phyloP scores from a whole-genome alignment of 2,329 filamentous ascomycete species.

The Cladorrhinum sp. region DNA sequence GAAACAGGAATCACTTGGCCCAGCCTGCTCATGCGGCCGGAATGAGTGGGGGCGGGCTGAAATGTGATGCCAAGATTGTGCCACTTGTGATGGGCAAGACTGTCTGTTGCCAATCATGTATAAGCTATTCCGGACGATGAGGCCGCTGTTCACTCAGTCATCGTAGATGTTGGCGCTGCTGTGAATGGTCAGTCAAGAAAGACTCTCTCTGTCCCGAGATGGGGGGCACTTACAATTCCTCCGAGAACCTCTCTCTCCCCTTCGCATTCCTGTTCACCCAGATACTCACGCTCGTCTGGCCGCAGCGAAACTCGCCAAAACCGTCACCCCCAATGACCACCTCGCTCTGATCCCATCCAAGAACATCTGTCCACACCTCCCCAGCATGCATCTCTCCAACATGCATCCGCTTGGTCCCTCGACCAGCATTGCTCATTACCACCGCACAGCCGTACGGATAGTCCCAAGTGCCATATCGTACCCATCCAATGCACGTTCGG shows the following conservation, averaged over 20 bases:
- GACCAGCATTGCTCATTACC: slow-evolving; percentile 53
- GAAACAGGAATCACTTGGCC: too few species aligned
- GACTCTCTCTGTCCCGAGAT: neutral
- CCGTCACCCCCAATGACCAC: slow-evolving; percentile 60
- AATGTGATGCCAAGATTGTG: too few species aligned
- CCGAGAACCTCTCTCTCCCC: slow-evolving; percentile 43
- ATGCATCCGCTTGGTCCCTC: slow-evolving; percentile 57
- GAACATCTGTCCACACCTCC: slow-evolving; percentile 62
- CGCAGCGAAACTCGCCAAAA: slow-evolving; percentile 56
- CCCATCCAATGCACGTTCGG: slow-evolving; percentile 61
- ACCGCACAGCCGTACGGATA: slow-evolving; percentile 51
- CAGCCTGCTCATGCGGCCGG: too few species aligned
- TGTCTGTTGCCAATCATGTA: too few species aligned
- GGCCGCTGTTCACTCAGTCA: neutral
- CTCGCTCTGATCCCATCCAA: slow-evolving; percentile 50
- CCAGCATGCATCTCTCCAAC: slow-evolving; percentile 58
- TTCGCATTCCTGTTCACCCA: slow-evolving; percentile 57
- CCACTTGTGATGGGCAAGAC: too few species aligned
- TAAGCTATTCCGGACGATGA: neutral
- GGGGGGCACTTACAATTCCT: slow-evolving; percentile 38
- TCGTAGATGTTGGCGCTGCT: slow-evolving; percentile 2
- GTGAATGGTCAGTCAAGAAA: slow-evolving; percentile 4
- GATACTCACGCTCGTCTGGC: slow-evolving; percentile 53
- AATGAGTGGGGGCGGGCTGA: too few species aligned
- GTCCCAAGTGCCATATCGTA: slow-evolving; percentile 47